Base-by-base conservation (phyloP, 2,329 filamentous ascomycete species). In the Verticillium longisporum region DNA sequence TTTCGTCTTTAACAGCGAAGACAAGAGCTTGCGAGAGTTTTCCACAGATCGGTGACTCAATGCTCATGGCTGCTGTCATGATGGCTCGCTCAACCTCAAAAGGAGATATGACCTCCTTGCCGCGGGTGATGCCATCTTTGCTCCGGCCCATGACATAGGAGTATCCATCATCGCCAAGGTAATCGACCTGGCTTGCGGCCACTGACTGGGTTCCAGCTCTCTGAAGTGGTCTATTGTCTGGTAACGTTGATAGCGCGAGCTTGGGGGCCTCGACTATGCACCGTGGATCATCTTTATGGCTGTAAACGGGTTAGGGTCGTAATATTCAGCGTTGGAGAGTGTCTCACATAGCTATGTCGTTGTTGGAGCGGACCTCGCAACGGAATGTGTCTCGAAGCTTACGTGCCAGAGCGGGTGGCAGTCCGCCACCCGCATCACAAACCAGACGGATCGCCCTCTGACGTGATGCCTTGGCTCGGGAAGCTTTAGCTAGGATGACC, bases 11-110 rank as follows among this genome's bases (percentile, higher is more conserved):
- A 9, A 77, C 78, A 0, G 82, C 83, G 65, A 85, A 84, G 1
- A 80, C 80, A n/a, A 84, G 68, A 2, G 77, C 78, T 62, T 82
- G 77, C 13, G 70, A 72, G 5, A 85, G 72, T 3, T 78, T 74
- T 4, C 78, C 78, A 61, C 73, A 77, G 13, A 82, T 77, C 0
- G 75, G 73, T 1, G 78, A 80, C 3, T 72, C 69, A 5, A 70
- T 66, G 14, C 76, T 71, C 55, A 75, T 71, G 3, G 80, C 74
- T 10, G 80, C 77, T 1, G 76, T 72, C 50, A 83, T 72, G 60
- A 85, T 78, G 7, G 81, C 81, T 63, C 84, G 79, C 66, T 85
- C 83, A 18, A 85, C 76, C 66, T 85, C 83, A 60, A 84, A 83
- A 0, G 83, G 82, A 4, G 80, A 83, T 60, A 85, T 84, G 15